Conservation (phyloP, 164 flowering plant species). For the Chloranthus sessilifolius region DNA sequence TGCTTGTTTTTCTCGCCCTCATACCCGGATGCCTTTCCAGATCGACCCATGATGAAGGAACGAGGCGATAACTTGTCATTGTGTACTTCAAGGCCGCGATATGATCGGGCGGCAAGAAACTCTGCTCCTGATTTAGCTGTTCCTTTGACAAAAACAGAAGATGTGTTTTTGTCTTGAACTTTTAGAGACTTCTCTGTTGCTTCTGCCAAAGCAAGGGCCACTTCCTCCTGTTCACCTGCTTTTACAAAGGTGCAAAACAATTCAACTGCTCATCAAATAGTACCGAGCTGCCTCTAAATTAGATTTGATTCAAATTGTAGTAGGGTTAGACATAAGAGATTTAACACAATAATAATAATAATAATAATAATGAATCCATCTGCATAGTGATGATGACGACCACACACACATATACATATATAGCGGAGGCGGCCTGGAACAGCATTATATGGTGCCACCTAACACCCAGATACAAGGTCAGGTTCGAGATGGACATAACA, state of each 20-base stretch:
- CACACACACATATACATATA: too few species aligned
- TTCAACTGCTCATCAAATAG: not conserved
- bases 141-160: conserved; percentile 30
- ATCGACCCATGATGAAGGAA: conserved; percentile 51
- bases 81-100: conserved; percentile 73
- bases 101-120: conserved; percentile 58
- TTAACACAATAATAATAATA: too few species aligned
- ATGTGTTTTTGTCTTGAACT: conserved; percentile 35
- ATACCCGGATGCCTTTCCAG: conserved; percentile 86
- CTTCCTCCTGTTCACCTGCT: conserved; percentile 30
- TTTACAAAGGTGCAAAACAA: conserved; percentile 13
- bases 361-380: too few species aligned
- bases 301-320: too few species aligned
- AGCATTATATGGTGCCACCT: too few species aligned
- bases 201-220: conserved; percentile 41
- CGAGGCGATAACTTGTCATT: conserved; percentile 30
- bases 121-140: conserved; percentile 73
- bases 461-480: too few species aligned
- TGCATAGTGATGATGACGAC: too few species aligned
- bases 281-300: not conserved
- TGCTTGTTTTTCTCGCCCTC: conserved; percentile 40
- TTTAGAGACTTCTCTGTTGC: conserved; percentile 62
- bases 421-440: too few species aligned
- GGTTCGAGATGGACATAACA: too few species aligned
- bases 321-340: too few species aligned